Conservation (phyloP, 352 stramenopile species). For the Pythium coloratum region DNA sequence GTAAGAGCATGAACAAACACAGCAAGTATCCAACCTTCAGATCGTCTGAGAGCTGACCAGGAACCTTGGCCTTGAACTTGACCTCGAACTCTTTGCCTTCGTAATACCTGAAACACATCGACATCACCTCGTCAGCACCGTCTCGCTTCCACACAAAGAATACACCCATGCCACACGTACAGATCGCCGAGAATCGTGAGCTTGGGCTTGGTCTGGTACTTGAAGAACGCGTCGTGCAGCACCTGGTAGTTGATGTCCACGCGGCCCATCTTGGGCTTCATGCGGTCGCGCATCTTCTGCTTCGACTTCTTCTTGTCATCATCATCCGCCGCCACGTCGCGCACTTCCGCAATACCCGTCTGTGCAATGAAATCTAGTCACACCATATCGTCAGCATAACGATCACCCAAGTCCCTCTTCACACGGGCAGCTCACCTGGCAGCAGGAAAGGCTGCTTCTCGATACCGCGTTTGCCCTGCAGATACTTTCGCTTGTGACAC, state of each 20-base stretch:
- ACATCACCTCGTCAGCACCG: neutral
- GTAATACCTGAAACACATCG: slow-evolving; percentile 86
- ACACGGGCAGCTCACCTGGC: slow-evolving; percentile 39
- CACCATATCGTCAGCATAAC: neutral
- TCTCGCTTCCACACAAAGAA: neutral
- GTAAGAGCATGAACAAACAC: neutral
- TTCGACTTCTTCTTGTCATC: slow-evolving; percentile 92
- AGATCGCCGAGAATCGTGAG: slow-evolving; percentile 83
- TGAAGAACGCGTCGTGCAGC: slow-evolving; percentile 98
- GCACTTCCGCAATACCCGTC: slow-evolving; percentile 90
- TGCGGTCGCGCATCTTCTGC: slow-evolving; percentile 90
- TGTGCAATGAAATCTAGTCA: slow-evolving; percentile 95
- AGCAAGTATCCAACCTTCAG: slow-evolving; percentile 41
- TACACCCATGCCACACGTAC: slow-evolving; percentile 39
- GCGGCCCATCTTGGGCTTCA: slow-evolving; percentile 95
- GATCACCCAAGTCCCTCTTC: neutral
- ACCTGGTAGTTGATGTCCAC: slow-evolving; percentile 99
- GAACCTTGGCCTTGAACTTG: slow-evolving; percentile 88
- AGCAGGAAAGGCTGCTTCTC: slow-evolving; percentile 95
- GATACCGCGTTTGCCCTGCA: slow-evolving; percentile 96
- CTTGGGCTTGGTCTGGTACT: slow-evolving; percentile 97
- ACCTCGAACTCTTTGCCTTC: slow-evolving; percentile 98
- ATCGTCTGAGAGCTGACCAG: slow-evolving; percentile 87
- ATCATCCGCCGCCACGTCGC: slow-evolving; percentile 70
- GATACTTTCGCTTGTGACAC: slow-evolving; percentile 98